A percentile compares a stretch with the other conserved stretches of the same genome.
phyloP scores from a whole-genome alignment of 208 protist species.

The Eutreptiella sp. region DNA sequence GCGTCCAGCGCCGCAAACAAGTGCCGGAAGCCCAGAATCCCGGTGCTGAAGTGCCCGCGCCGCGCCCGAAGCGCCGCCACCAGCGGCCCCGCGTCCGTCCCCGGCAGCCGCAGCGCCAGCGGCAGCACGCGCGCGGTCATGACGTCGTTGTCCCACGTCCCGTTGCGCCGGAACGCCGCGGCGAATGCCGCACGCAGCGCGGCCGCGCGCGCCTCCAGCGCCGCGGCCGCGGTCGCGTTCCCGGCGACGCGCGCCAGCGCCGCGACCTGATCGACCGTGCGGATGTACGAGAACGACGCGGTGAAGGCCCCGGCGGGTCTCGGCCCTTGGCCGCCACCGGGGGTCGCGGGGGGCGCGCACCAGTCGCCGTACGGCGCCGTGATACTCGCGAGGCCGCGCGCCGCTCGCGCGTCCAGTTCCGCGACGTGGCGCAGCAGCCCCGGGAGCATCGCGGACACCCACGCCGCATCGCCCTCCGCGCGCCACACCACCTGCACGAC shows the following conservation, averaged over 20 bases:
- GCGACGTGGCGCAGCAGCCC: no score
- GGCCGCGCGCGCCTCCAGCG: not conserved
- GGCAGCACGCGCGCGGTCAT: conserved; percentile 4
- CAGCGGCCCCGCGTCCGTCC: not conserved
- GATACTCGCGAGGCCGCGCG: no score
- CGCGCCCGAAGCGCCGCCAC: not conserved
- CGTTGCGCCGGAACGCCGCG: not conserved
- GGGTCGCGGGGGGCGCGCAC: no score
- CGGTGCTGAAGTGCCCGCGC: conserved; percentile 7
- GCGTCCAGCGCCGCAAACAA: conserved; percentile 20
- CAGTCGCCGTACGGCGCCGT: no score
- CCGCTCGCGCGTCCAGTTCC: no score
- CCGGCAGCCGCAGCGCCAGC: conserved; percentile 1
- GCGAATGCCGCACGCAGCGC: not conserved
- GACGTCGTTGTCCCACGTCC: not conserved
- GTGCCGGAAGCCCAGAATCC: conserved; percentile 26
- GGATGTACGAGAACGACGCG: not conserved
- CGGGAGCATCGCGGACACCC: no score
- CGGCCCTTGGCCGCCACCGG: not conserved
- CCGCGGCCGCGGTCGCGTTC: not conserved
- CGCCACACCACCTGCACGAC: conserved; percentile 3
- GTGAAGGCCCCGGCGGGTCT: not conserved
- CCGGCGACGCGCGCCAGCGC: not conserved
- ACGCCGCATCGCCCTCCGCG: not conserved
- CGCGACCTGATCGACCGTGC: not conserved